Base-by-base conservation (phyloP, 441 rosid species). In the Daphne laureola region DNA sequence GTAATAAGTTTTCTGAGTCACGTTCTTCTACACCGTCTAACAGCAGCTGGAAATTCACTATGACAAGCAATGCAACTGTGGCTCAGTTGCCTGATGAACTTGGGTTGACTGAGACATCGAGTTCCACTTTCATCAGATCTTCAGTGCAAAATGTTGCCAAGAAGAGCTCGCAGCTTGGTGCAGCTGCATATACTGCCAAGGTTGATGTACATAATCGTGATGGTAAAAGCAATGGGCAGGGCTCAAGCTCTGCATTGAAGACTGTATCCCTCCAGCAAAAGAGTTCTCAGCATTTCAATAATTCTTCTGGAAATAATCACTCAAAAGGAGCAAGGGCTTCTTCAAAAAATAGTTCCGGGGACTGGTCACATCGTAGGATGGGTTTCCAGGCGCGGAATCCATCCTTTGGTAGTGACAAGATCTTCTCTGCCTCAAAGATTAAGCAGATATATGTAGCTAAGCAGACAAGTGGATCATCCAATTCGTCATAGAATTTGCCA, bases 361-460 rank as follows among this genome's bases (percentile, higher is more conserved):
- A 82, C 43, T 79, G 86, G 86, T 63, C 87, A 25, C 84, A 87
- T 48, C 80, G 82, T 2, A 82, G 96, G 61, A 68, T 68, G 23
- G 78, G 86, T 13, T 93, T 72, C 76, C 95, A 85, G 57, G 89
- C 86, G 43, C 77, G 94, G 70, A 87, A 79, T 61, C 92, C 75
- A 66, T 61, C 84, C 17, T 54, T 71, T 43, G 70, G 74, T 38
- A 67, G 78, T 26, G 97, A 93, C 35, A 93, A 76, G 74, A 74
- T 76, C 59, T 80, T 78, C 48, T 68, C 69, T 23, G 44, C 84
- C 62, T 71, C 82, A 47, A 90, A 86, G 75, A 72, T 77, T 70
- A 93, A 85, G 74, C 99, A 93, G 78, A 85, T 93, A n/a, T 93
- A 93, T 67, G 99, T 93, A 62, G 99, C 95, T 51, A 93, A 93